Evolutionary conservation across 2,329 filamentous ascomycete species (phyloP), one percentile per base, ranked within the genome.

Genomic region (Hypoxylon sp.): DNA sequence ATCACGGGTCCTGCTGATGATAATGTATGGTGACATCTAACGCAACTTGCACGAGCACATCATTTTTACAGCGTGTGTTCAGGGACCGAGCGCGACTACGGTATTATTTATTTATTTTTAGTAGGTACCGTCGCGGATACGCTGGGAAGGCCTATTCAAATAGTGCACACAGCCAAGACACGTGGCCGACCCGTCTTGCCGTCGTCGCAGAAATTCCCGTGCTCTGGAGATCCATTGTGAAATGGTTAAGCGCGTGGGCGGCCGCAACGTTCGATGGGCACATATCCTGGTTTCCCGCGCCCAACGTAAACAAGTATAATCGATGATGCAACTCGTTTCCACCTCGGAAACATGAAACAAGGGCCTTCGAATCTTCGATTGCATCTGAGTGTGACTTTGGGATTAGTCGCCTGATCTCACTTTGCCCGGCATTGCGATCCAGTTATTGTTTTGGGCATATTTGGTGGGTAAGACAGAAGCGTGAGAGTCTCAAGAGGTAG

Each of bases 11-110:
- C 30, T 54, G 17, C 27, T 37, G 55, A 49, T 48, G 33, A 68
- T 68, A 35, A 37, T 30, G 25, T 50, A 66, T 58, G 44, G 63
- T 53, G 57, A 66, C 44, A 58, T 57, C 20, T n/a, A 25, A 2
- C 17, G 22, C 17, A 30, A 13, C 17, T 5, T n/a, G 25, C 6
- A 37, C 48, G 35, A 58, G 46, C 33, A 35, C 40, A 64, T 64
- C 54, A 53, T 53, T 14, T 14, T 20, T 22, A 44, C 40, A 8
- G 20, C 40, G 40, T 17, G 17, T 37, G 17, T 44, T 20, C 20
- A 53, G 31, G 31, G 51, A 49, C n/a, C 8, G 22, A 62, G n/a
- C 31, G 22, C 20, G 10, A 27, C 31, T 37, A 31, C 30, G 3
- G 17, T n/a, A n/a, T n/a, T n/a, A n/a, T 56, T 37, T 51, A 17